A percentile compares a stretch with the other conserved stretches of the same genome.
phyloP scores from a whole-genome alignment of 2,329 filamentous ascomycete species.

The Aphanoascus verrucosus region DNA sequence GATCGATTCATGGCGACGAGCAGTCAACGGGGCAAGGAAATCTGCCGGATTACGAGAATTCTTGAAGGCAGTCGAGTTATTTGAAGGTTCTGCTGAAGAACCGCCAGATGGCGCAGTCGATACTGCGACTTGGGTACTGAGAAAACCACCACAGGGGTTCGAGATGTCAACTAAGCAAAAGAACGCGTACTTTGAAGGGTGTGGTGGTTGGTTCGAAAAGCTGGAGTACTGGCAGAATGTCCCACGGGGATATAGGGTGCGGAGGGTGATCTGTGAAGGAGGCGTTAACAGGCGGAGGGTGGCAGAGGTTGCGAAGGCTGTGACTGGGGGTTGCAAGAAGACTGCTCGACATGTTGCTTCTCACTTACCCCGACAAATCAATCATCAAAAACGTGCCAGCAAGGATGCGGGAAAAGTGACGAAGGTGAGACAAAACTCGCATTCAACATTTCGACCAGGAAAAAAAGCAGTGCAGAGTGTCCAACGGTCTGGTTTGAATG shows the following conservation, averaged over 20 bases:
- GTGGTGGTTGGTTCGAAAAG: slow-evolving; percentile 32
- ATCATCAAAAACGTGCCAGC: background rate
- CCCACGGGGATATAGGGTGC: slow-evolving; percentile 27
- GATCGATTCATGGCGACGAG: slow-evolving; percentile 32
- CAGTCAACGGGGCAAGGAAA: slow-evolving; percentile 28
- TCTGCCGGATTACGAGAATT: slow-evolving; percentile 23
- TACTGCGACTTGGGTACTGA: slow-evolving; percentile 32
- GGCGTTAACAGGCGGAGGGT: slow-evolving; percentile 27
- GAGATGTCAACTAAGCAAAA: slow-evolving; percentile 27
- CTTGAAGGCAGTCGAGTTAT: slow-evolving; percentile 25
- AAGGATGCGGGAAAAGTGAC: background rate
- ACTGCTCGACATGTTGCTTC: slow-evolving; percentile 9
- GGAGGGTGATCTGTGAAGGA: slow-evolving; percentile 29
- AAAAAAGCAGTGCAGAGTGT: background rate
- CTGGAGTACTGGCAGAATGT: slow-evolving; percentile 32
- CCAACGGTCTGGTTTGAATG: background rate
- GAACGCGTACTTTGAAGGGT: slow-evolving; percentile 32
- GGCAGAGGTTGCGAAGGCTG: slow-evolving; percentile 22
- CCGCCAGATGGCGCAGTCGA: slow-evolving; percentile 32
- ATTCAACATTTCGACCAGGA: background rate
- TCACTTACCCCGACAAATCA: background rate
- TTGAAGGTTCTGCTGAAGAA: slow-evolving; percentile 30
- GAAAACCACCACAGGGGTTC: slow-evolving; percentile 32
- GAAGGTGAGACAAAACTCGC: background rate
- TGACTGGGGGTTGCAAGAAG: slow-evolving; percentile 18